Conservation (phyloP, 176 grass and related monocot genomes). For the Ensete ventricosum region DNA sequence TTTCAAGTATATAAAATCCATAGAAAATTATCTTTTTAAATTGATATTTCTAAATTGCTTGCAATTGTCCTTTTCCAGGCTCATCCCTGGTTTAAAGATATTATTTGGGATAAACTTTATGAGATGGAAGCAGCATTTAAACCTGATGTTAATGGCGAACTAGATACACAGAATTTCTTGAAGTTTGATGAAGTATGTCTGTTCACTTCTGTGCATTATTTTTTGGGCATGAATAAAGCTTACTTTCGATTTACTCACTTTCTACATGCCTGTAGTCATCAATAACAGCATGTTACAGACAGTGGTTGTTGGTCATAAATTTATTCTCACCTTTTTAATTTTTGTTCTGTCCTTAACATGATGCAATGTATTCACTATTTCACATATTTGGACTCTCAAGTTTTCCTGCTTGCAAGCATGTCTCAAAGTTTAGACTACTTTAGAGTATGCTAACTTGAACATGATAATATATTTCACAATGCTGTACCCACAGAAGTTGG, state of each 20-base stretch:
- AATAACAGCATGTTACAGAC: neutral
- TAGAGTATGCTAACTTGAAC: too few relatives aligned
- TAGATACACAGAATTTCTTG: conserved; percentile 95
- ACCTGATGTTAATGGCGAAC: conserved; percentile 86
- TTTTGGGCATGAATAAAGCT: conserved; percentile 7
- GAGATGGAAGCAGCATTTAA: conserved; percentile 95
- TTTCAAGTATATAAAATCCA: conserved; percentile 8
- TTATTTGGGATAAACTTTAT: conserved; percentile 93
- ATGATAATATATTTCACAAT: neutral
- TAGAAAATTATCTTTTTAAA: conserved; percentile 10
- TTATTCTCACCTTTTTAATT: neutral
- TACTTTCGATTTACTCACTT: neutral
- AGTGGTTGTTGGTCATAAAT: neutral
- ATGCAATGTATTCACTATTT: neutral
- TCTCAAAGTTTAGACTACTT: too few relatives aligned
- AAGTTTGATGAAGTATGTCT: conserved; percentile 91
- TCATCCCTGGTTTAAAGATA: conserved; percentile 88
- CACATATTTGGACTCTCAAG: neutral
- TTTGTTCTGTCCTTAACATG: neutral
- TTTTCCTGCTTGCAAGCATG: neutral
- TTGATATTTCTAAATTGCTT: conserved; percentile 19
- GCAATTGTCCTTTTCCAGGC: conserved; percentile 38
- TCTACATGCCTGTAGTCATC: neutral
- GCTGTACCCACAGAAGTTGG: neutral
- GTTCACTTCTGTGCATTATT: conserved; percentile 11